phyloP scores from a whole-genome alignment of 148 eudicot genomes.

The Arbutus unedo region DNA sequence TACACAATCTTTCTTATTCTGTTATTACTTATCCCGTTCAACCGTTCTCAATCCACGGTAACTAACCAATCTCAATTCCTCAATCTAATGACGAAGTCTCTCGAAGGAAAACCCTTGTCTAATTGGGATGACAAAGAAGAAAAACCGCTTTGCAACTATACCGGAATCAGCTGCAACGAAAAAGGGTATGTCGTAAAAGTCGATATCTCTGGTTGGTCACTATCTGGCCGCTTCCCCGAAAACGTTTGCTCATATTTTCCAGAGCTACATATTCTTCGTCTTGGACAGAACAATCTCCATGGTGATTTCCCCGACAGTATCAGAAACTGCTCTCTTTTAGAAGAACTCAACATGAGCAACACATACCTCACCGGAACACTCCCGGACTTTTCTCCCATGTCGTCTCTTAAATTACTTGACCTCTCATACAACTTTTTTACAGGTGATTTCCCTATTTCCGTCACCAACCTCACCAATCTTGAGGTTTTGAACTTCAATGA shows the following conservation, averaged over 20 bases:
- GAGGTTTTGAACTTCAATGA: slow-evolving; percentile 62
- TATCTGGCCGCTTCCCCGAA: slow-evolving; percentile 66
- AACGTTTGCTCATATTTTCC: slow-evolving; percentile 67
- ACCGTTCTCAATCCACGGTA: slow-evolving; percentile 23
- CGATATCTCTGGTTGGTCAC: slow-evolving; percentile 45
- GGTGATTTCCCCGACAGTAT: slow-evolving; percentile 56
- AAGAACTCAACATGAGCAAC: slow-evolving; percentile 49
- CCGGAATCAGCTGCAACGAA: slow-evolving; percentile 58
- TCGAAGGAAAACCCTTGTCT: slow-evolving; percentile 44
- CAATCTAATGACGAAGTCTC: slow-evolving; percentile 50
- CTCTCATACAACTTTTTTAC: slow-evolving; percentile 51
- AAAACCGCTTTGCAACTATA: slow-evolving; percentile 43
- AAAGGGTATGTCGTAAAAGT: slow-evolving; percentile 43
- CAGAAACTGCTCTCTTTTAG: slow-evolving; percentile 55
- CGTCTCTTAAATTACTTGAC: slow-evolving; percentile 47
- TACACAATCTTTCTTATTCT: slow-evolving; percentile 24
- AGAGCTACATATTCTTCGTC: slow-evolving; percentile 42
- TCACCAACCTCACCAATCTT: slow-evolving; percentile 56
- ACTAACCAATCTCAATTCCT: slow-evolving; percentile 55
- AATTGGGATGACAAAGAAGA: slow-evolving; percentile 40
- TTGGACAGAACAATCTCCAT: slow-evolving; percentile 45
- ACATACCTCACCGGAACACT: slow-evolving; percentile 42
- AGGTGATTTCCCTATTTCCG: slow-evolving; percentile 69
- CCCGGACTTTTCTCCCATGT: slow-evolving; percentile 61
- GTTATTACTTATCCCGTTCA: slow-evolving; percentile 26